Evolutionary conservation across 23 red algal species (phyloP), one percentile per base, ranked within the genome.

Genomic region (Gracilaria domingensis): DNA sequence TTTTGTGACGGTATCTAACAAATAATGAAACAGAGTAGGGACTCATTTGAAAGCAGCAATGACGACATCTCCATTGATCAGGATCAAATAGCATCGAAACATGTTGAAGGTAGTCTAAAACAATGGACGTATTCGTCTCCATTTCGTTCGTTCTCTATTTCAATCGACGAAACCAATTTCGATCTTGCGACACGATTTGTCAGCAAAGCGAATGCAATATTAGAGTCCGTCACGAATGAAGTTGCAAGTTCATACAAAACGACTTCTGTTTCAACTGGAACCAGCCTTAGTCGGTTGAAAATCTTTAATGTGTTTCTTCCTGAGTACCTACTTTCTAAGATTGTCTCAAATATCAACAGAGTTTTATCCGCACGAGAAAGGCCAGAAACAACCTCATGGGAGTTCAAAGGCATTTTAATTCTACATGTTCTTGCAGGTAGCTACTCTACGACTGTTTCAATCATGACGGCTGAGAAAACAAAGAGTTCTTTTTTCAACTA

Each of bases 371-470:
- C 42, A 7, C 42, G 42, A 7, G 42, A 11, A 11, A 4, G 42
- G 11, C 42, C 42, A 45, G 5, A 45, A 45, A 45, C 42, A 11
- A 7, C 42, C 5, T 45, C 75, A 48, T 0, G 26, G 32, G 55
- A 56, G 47, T 53, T 56, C 40, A 45, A 53, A 8, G 14, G 75
- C 26, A 20, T 50, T 14, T 14, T 80, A 49, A n/a, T 80, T 53
- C 38, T 80, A 47, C 75, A 80, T 47, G 50, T 56, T 45, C 36
- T 80, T 16, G 17, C 40, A 30, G 26, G 35, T 32, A 55, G 75
- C 16, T 80, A 80, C 4, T 2, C 45, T 8, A 50, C 45, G 9
- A 18, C 34, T 32, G 20, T 29, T 80, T 21, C 18, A 6, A 0
- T 2, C 54, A 50, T 80, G 16, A n/a, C 40, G 8, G 18, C 0